These are phyloP conservation scores for Naematelia aurantialba DNA, from an alignment of 768 basidiomycete species.

Conservation along the genomic window DNA sequence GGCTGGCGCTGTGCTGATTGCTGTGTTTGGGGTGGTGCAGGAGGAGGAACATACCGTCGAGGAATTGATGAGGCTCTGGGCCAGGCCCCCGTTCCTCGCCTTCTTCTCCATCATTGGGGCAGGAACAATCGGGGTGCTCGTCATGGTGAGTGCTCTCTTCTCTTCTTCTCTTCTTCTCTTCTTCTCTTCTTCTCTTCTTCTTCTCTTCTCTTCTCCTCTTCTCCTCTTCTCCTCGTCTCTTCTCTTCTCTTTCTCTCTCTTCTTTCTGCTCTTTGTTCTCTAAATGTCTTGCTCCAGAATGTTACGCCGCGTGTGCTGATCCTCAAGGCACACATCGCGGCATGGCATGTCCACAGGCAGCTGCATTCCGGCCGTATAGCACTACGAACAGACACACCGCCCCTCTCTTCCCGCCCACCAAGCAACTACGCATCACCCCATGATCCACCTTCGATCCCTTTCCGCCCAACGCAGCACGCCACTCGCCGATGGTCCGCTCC, in stretches of 20 bases:
- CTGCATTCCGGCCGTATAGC: slow-evolving; percentile 14
- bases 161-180: not conserved
- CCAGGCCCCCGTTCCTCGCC: slow-evolving; percentile 68
- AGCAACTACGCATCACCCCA: slow-evolving; percentile 38
- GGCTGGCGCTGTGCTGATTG: slow-evolving; percentile 81
- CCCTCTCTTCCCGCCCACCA: slow-evolving; percentile 16
- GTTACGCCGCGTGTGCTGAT: too few relatives aligned
- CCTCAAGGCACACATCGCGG: slow-evolving; percentile 72
- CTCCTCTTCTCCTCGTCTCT: too few relatives aligned
- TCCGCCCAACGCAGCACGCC: slow-evolving; percentile 16
- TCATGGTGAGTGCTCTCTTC: slow-evolving; percentile 55
- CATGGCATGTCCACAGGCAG: slow-evolving; percentile 58
- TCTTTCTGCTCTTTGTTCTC: slow-evolving; percentile 18
- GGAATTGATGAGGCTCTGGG: slow-evolving; percentile 73
- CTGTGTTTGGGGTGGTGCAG: slow-evolving; percentile 84
- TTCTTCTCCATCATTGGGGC: slow-evolving; percentile 74
- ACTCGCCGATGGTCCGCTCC: slow-evolving; percentile 12
- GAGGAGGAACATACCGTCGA: slow-evolving; percentile 81
- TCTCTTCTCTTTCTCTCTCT: too few relatives aligned
- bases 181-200: too few relatives aligned
- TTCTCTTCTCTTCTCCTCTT: too few relatives aligned
- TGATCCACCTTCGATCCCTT: slow-evolving; percentile 31
- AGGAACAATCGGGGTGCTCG: slow-evolving; percentile 60
- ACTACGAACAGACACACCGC: slow-evolving; percentile 19
- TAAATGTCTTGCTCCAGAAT: too few relatives aligned